Percentiles rank a stretch among this genome's conserved stretches.
Conservation (phyloP, 345 rosid species). For the Brassica carinata region DNA sequence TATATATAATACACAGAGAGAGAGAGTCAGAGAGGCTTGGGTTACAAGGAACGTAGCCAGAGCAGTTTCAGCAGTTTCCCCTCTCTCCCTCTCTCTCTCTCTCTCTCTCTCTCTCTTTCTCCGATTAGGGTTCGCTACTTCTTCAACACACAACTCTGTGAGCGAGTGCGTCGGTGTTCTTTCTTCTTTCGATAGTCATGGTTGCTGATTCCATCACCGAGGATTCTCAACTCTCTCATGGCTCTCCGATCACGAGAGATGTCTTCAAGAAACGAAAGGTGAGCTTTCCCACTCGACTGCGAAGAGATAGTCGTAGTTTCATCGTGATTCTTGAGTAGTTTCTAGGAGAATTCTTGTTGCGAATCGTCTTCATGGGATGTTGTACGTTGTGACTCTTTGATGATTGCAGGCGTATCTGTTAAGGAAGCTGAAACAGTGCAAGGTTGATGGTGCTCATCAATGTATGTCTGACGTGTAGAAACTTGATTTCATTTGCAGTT, state of each 20-base stretch:
- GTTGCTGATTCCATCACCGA: constrained; percentile 43
- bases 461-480: background rate
- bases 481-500: background rate
- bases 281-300: background rate
- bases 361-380: background rate
- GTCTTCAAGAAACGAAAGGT: constrained; percentile 43
- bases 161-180: constrained; percentile 1
- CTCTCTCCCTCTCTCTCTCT: constrained; percentile 22
- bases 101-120: constrained; percentile 21
- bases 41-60: constrained; percentile 52
- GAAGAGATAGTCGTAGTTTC: background rate
- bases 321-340: background rate
- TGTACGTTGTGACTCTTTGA: background rate
- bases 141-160: constrained; percentile 10
- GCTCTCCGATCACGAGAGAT: constrained; percentile 32
- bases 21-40: constrained; percentile 1
- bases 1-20: background rate
- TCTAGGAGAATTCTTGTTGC: background rate
- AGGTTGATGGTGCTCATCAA: constrained; percentile 43
- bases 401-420: constrained; percentile 41
- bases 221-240: constrained; percentile 21
- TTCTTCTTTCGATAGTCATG: constrained; percentile 30
- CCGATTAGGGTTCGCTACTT: constrained; percentile 53
- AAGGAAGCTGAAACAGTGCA: constrained; percentile 46
- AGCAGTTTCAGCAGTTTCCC: constrained; percentile 57